Evolutionary conservation across 2,329 filamentous ascomycete species (phyloP).

Genomic region (Shiraia bambusicola): DNA sequence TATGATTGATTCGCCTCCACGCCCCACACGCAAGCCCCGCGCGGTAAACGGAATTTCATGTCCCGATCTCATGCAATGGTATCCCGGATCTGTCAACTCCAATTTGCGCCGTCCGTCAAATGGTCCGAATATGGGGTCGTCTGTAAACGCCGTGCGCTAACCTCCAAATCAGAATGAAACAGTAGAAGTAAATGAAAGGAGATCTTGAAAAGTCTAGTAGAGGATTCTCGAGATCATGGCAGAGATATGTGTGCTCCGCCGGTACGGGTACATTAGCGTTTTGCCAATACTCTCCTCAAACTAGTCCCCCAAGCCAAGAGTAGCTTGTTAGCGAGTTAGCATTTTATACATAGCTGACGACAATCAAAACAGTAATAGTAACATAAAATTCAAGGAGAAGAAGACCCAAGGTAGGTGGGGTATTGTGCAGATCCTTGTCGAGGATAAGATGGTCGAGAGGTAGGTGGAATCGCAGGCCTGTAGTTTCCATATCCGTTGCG

Average conservation of each 20-base stretch:
- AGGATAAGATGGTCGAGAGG: constrained; percentile 21
- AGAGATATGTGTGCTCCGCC: not conserved
- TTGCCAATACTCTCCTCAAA: constrained; percentile 34
- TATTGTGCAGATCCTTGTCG: constrained; percentile 30
- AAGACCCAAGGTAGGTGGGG: constrained; percentile 29
- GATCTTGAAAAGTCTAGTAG: constrained; percentile 7
- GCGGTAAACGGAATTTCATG: not conserved
- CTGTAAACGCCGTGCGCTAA: constrained; percentile 25
- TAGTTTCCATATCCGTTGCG: constrained; percentile 18
- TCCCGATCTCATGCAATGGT: constrained; percentile 16
- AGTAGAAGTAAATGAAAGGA: constrained; percentile 5
- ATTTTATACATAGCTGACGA: constrained; percentile 16
- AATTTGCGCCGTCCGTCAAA: constrained; percentile 13
- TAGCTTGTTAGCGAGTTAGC: constrained; percentile 25
- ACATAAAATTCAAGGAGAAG: constrained; percentile 27
- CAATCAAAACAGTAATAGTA: constrained; percentile 10
- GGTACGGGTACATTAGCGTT: constrained; percentile 2
- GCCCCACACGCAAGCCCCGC: not conserved
- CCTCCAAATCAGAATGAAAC: constrained; percentile 14
- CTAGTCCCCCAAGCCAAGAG: constrained; percentile 21
- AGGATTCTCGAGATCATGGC: not conserved
- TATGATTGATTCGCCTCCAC: not conserved
- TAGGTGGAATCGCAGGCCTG: constrained; percentile 21
- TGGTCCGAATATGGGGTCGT: constrained; percentile 10
- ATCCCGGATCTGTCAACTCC: constrained; percentile 13